These are phyloP conservation scores for Aspergillus jensenii DNA, from an alignment of 2,329 filamentous ascomycete genomes.

Conservation along the genomic window DNA sequence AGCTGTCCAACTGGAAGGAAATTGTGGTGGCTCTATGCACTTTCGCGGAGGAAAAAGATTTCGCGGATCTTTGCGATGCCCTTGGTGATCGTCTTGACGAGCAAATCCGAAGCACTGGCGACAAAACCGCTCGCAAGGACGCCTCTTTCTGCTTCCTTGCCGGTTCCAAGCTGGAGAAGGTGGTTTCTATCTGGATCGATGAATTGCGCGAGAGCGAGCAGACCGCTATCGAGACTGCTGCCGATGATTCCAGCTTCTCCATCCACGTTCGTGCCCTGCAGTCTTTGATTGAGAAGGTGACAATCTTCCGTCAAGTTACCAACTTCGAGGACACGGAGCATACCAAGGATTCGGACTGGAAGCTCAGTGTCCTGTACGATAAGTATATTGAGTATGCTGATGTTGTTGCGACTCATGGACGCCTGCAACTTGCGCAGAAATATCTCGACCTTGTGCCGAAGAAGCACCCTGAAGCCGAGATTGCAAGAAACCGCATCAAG, in stretches of 20 bases:
- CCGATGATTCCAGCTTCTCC: conserved; percentile 80
- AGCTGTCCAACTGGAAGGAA: conserved; percentile 92
- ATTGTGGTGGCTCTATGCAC: conserved; percentile 95
- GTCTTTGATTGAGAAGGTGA: conserved; percentile 97
- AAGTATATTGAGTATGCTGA: conserved; percentile 98
- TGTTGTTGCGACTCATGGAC: conserved; percentile 86
- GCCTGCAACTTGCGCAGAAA: conserved; percentile 80
- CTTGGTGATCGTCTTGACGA: conserved; percentile 89
- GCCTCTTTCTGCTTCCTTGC: conserved; percentile 96
- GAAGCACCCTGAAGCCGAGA: conserved; percentile 81
- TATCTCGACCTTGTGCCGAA: conserved; percentile 85
- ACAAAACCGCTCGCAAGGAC: conserved; percentile 68
- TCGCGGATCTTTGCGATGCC: conserved; percentile 91
- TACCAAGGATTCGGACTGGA: conserved; percentile 75
- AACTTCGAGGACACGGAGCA: conserved; percentile 83
- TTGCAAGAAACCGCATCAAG: conserved; percentile 80
- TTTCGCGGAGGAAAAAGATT: conserved; percentile 86
- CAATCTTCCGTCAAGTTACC: conserved; percentile 89
- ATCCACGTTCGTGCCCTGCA: conserved; percentile 86
- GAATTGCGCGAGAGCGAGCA: conserved; percentile 85
- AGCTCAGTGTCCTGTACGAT: conserved; percentile 81
- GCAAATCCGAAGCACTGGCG: conserved; percentile 55
- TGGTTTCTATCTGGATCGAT: conserved; percentile 88
- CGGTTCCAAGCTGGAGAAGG: conserved; percentile 95
- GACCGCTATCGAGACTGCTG: conserved; percentile 66